Base-by-base conservation (phyloP, 2,329 filamentous ascomycete species). In the Colletotrichum karsti region DNA sequence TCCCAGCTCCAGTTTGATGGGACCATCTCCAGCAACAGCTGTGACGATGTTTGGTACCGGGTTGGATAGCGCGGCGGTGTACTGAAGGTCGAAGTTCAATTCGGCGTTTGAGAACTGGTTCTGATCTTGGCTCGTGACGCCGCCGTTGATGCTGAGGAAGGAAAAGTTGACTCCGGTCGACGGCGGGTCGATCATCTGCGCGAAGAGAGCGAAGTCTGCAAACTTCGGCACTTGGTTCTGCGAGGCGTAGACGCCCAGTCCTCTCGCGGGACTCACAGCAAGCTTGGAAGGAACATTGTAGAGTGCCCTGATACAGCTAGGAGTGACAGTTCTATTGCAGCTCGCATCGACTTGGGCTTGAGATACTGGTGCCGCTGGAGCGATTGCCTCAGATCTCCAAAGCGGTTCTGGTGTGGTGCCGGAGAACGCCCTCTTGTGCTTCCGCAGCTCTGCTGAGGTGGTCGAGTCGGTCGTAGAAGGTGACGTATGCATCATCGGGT, bases 91-190 rank as follows among this genome's bases (percentile, higher is more conserved):
- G 75, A 55, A 79, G 79, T 77, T 80, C 67, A 78, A 78, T 42
- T 82, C 80, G 1, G 68, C 72, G 13, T 74, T 73, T 0, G 75
- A 69, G 33, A 74, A 74, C 10, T 80, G 76, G 73, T 79, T 76
- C 1, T 79, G 76, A 53, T 88, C 87, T 5, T 82, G 73, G 26
- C 53, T 59, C 2, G 58, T 63, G 4, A 51, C 59, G 1, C 89
- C 91, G 39, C 85, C 85, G 51, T 88, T 88, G 65, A 92, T 87
- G 12, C 84, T 81, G 20, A 84, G 80, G 4, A 87, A 83, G 6
- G 83, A 84, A 77, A 93, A 92, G 57, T 84, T 85, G 15, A 84
- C 78, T 1, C 86, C 87, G 3, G 78, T 76, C 3, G 83, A 81
- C 33, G 85, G 82, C 0, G 87, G 83, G 4, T 86, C 84, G 73